Evolutionary conservation across 352 stramenopile genomes (phyloP).

Genomic region (Globisporangium apiculatum): DNA sequence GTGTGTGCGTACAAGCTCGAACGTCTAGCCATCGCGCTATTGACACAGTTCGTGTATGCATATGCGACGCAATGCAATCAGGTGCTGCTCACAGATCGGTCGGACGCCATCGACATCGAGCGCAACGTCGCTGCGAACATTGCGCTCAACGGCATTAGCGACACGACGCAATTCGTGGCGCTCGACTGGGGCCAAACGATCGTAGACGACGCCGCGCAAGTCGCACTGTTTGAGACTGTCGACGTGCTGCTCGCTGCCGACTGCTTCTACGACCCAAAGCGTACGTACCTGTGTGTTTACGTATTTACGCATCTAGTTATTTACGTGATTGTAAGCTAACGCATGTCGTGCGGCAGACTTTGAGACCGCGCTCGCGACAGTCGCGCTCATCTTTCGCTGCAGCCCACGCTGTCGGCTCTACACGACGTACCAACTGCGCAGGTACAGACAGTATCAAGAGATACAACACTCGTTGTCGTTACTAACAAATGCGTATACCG

Average conservation of each 20-base stretch:
- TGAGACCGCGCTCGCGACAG: constrained; percentile 57
- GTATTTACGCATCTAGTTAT: not conserved
- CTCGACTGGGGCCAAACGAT: constrained; percentile 42
- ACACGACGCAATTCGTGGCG: constrained; percentile 28
- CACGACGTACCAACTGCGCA: constrained; percentile 64
- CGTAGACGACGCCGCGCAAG: constrained; percentile 16
- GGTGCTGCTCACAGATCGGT: constrained; percentile 50
- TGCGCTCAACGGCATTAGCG: constrained; percentile 29
- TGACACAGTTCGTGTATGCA: no score
- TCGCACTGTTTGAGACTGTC: constrained; percentile 24
- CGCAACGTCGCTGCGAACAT: constrained; percentile 53
- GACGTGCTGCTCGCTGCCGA: constrained; percentile 53
- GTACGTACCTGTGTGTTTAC: constrained; percentile 9
- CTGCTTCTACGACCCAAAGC: constrained; percentile 66
- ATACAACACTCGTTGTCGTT: no score
- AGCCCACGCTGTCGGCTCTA: constrained; percentile 34
- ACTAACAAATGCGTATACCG: no score
- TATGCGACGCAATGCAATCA: not conserved
- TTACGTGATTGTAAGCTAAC: not conserved
- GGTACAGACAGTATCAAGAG: constrained; percentile 8
- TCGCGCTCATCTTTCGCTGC: constrained; percentile 54
- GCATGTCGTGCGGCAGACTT: constrained; percentile 29
- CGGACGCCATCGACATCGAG: constrained; percentile 32
- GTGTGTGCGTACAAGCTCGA: not conserved
- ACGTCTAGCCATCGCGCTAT: no score